These are phyloP conservation scores for Heimioporus sp. DNA, from an alignment of 768 basidiomycete species.

Conservation along the genomic window DNA sequence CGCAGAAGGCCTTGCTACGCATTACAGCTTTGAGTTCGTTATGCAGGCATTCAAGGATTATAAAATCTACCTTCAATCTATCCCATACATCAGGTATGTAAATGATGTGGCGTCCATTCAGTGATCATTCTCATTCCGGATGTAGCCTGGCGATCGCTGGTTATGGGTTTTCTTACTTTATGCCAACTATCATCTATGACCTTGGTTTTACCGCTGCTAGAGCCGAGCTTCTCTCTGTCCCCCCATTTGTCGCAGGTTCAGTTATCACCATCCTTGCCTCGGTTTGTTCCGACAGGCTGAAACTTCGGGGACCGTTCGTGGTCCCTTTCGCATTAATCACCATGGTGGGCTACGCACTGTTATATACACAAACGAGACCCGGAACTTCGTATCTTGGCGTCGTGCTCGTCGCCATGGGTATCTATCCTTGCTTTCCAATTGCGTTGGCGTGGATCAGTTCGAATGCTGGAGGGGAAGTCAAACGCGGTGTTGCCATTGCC, in stretches of 20 bases:
- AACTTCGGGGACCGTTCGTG: constrained; percentile 46
- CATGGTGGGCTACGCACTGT: constrained; percentile 46
- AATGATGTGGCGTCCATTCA: not conserved
- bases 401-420: constrained; percentile 47
- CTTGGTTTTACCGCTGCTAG: constrained; percentile 49
- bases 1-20: constrained; percentile 41
- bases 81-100: constrained; percentile 40
- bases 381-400: constrained; percentile 39
- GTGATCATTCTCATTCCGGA: not conserved
- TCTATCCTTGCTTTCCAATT: constrained; percentile 45
- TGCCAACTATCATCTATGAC: constrained; percentile 45
- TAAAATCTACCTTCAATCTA: constrained; percentile 32
- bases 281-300: constrained; percentile 40
- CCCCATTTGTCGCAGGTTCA: constrained; percentile 45
- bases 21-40: constrained; percentile 44
- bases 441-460: constrained; percentile 51
- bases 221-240: constrained; percentile 47
- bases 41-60: constrained; percentile 47
- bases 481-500: constrained; percentile 47
- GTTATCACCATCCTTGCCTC: constrained; percentile 38
- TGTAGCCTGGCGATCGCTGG: constrained; percentile 40
- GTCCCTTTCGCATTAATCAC: constrained; percentile 37
- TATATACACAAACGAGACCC: constrained; percentile 33
- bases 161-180: constrained; percentile 46
- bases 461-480: constrained; percentile 53